Evolutionary conservation across 176 grass and related monocot genomes (phyloP).

Genomic region (Saccharum spontaneum): DNA sequence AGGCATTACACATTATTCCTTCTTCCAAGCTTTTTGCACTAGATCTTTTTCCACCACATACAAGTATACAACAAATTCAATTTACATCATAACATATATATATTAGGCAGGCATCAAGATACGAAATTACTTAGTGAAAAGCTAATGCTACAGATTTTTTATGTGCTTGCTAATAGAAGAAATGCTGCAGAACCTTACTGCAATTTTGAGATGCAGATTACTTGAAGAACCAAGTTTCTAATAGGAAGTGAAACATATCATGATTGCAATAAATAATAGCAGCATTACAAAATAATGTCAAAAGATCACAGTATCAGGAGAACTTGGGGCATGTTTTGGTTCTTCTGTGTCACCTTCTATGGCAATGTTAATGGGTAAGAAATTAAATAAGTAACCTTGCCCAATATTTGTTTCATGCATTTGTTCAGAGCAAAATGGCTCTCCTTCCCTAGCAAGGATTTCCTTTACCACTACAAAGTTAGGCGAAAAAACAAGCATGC

Average conservation of each 20-base stretch:
- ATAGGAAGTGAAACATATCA: background rate
- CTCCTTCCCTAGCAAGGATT: background rate
- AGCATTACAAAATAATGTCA: background rate
- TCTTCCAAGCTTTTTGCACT: too few species aligned
- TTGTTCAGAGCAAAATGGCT: background rate
- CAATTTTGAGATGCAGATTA: background rate
- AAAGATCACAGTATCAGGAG: background rate
- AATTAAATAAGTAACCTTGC: background rate
- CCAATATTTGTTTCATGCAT: background rate
- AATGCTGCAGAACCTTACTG: background rate
- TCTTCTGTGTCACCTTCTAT: background rate
- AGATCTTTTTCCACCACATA: constrained; percentile 7
- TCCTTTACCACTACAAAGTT: background rate
- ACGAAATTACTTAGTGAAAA: background rate
- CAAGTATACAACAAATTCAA: background rate
- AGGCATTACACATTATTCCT: too few species aligned
- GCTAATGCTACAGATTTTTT: background rate
- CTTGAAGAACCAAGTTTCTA: constrained; percentile 4
- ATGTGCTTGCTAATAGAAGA: too few species aligned
- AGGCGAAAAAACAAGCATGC: background rate
- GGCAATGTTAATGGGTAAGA: background rate
- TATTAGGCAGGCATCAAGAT: background rate
- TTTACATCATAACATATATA: background rate
- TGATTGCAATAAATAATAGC: constrained; percentile 6
- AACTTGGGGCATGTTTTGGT: background rate